Percentiles rank a stretch among this genome's conserved stretches.
phyloP scores from a whole-genome alignment of 768 basidiomycete genomes.

The Suillus decipiens region DNA sequence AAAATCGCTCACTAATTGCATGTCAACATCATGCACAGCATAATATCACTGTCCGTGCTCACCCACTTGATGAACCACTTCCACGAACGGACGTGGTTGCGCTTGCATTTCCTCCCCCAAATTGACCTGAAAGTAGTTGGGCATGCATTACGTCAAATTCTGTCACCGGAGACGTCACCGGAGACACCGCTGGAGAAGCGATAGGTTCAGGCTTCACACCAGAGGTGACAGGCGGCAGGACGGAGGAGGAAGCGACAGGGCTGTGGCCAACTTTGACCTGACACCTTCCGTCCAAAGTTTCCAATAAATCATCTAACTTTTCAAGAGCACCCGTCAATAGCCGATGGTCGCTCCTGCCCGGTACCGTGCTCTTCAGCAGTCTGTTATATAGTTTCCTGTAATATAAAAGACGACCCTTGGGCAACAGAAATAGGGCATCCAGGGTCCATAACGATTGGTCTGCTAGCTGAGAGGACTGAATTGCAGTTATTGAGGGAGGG shows the following conservation, averaged over 20 bases:
- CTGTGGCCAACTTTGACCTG: conserved; percentile 32
- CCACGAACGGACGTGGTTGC: conserved; percentile 53
- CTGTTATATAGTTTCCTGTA: conserved; percentile 89
- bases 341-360: conserved; percentile 84
- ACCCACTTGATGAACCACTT: conserved; percentile 60
- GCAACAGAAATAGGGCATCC: conserved; percentile 86
- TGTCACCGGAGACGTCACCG: conserved; percentile 5
- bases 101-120: conserved; percentile 37
- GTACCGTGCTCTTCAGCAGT: conserved; percentile 81
- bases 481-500: conserved; percentile 54
- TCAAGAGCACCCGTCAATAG: conserved; percentile 80
- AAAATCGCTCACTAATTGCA: conserved; percentile 52
- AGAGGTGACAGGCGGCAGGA: neutral
- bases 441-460: conserved; percentile 70
- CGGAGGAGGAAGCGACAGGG: conserved; percentile 6
- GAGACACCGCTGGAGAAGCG: conserved; percentile 5
- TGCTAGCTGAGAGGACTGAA: conserved; percentile 34
- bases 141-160: conserved; percentile 8
- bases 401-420: conserved; percentile 82
- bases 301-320: conserved; percentile 74
- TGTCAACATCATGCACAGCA: conserved; percentile 13
- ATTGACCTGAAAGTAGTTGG: conserved; percentile 24
- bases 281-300: conserved; percentile 61
- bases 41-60: conserved; percentile 25
- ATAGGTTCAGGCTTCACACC: conserved; percentile 1